Evolutionary conservation across 139 green algal species (phyloP).

Genomic region (Ettlia oleoabundans): DNA sequence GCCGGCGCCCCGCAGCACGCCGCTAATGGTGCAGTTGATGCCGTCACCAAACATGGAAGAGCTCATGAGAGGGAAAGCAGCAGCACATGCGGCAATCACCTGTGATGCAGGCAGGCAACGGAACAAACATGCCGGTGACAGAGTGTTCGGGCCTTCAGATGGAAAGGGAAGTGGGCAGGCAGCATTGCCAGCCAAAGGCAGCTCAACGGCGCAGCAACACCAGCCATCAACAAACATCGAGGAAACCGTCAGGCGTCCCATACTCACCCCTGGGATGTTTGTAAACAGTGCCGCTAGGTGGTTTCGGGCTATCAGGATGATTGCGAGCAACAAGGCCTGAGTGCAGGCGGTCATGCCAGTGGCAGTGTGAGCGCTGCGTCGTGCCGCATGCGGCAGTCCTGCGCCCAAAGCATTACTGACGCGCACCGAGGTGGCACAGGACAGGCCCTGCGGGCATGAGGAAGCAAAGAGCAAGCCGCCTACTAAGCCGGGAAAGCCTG

Average conservation of each 20-base stretch:
- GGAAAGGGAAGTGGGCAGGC: too few species aligned
- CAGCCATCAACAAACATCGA: too few species aligned
- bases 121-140: not conserved
- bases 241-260: not conserved
- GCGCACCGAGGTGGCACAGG: conserved; percentile 27
- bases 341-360: not conserved
- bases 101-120: not conserved
- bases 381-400: conserved; percentile 25
- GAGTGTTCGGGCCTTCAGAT: not conserved
- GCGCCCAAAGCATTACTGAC: conserved; percentile 51
- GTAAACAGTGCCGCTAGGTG: not conserved
- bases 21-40: conserved; percentile 56
- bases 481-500: too few species aligned
- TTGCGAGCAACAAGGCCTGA: conserved; percentile 5
- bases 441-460: conserved; percentile 11
- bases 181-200: too few species aligned
- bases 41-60: conserved; percentile 59
- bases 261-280: conserved; percentile 19
- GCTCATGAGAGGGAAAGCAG: conserved; percentile 46
- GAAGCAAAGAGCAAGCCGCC: too few species aligned
- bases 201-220: too few species aligned
- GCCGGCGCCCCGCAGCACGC: conserved; percentile 43
- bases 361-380: conserved; percentile 26
- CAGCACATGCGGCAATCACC: conserved; percentile 26
- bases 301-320: not conserved